phyloP scores from a whole-genome alignment of 2,329 filamentous ascomycete genomes.

The Fusarium luffae region DNA sequence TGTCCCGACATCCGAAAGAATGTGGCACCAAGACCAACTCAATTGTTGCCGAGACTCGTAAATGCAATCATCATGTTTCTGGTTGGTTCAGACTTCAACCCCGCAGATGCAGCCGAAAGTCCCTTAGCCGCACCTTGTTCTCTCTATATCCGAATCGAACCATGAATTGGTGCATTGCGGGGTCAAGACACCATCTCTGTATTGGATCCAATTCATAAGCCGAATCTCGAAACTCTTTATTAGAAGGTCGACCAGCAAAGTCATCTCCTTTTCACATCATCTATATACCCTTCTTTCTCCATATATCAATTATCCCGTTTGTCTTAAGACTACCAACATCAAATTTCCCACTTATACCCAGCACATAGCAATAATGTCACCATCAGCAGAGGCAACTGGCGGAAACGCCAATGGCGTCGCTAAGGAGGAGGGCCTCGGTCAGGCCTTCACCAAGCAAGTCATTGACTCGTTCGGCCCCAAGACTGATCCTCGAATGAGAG shows the following conservation, averaged over 20 bases:
- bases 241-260: neutral
- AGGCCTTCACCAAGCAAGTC: slow-evolving; percentile 76
- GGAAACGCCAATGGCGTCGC: slow-evolving; percentile 51
- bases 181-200: slow-evolving; percentile 17
- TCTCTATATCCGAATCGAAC: slow-evolving; percentile 25
- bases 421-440: slow-evolving; percentile 47
- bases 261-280: neutral
- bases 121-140: slow-evolving; percentile 27
- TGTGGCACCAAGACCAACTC: neutral
- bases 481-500: slow-evolving; percentile 73
- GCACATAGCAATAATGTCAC: slow-evolving; percentile 49
- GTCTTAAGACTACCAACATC: neutral
- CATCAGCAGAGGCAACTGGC: slow-evolving; percentile 55
- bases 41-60: slow-evolving; percentile 17
- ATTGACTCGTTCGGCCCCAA: slow-evolving; percentile 79
- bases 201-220: slow-evolving; percentile 1
- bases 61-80: slow-evolving; percentile 23
- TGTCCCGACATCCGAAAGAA: slow-evolving; percentile 28
- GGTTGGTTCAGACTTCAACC: slow-evolving; percentile 9
- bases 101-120: slow-evolving; percentile 28
- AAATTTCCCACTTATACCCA: neutral
- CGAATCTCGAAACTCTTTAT: slow-evolving; percentile 8
- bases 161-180: slow-evolving; percentile 30
- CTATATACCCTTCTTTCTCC: neutral
- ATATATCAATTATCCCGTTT: too few relatives aligned